Percentiles rank a stretch among this genome's conserved stretches.
These are phyloP conservation scores for Boletus vinaceobasis DNA, from an alignment of 768 basidiomycete genomes.

Conservation along the genomic window DNA sequence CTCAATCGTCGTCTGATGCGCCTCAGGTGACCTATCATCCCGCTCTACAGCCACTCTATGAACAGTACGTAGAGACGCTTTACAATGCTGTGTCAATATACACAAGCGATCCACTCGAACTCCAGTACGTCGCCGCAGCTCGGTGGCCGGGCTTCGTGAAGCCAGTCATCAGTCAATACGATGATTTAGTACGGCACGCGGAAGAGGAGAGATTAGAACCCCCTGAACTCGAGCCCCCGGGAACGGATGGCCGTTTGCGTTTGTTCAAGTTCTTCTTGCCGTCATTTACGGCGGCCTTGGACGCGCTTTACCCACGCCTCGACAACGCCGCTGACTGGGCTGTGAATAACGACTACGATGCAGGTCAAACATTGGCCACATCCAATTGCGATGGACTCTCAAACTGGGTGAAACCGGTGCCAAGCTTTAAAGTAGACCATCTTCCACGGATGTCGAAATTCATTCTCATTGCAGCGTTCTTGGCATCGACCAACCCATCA, in stretches of 20 bases:
- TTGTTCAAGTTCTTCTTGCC: slow-evolving; percentile 61
- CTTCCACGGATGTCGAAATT: slow-evolving; percentile 72
- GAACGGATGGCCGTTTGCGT: slow-evolving; percentile 63
- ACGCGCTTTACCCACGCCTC: slow-evolving; percentile 64
- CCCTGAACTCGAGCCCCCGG: slow-evolving; percentile 37
- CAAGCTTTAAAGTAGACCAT: slow-evolving; percentile 27
- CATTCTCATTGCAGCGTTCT: slow-evolving; percentile 69
- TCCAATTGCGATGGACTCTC: not conserved
- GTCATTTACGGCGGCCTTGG: slow-evolving; percentile 58
- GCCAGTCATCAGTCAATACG: slow-evolving; percentile 56
- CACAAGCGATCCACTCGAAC: slow-evolving; percentile 63
- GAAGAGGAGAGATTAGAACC: slow-evolving; percentile 23
- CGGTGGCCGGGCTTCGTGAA: slow-evolving; percentile 79
- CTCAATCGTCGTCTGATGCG: slow-evolving; percentile 1
- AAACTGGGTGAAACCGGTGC: slow-evolving; percentile 4
- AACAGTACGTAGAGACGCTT: slow-evolving; percentile 58
- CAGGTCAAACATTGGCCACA: not conserved
- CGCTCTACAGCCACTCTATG: slow-evolving; percentile 54
- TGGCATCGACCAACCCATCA: slow-evolving; percentile 82
- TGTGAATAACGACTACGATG: slow-evolving; percentile 43
- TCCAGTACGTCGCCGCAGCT: slow-evolving; percentile 73
- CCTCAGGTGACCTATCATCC: slow-evolving; percentile 46
- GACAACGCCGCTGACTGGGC: slow-evolving; percentile 67
- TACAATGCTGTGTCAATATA: slow-evolving; percentile 62
- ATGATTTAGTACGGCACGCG: slow-evolving; percentile 16